Evolutionary conservation across 2,329 filamentous ascomycete genomes (phyloP).

Genomic region (Talaromyces sp.): DNA sequence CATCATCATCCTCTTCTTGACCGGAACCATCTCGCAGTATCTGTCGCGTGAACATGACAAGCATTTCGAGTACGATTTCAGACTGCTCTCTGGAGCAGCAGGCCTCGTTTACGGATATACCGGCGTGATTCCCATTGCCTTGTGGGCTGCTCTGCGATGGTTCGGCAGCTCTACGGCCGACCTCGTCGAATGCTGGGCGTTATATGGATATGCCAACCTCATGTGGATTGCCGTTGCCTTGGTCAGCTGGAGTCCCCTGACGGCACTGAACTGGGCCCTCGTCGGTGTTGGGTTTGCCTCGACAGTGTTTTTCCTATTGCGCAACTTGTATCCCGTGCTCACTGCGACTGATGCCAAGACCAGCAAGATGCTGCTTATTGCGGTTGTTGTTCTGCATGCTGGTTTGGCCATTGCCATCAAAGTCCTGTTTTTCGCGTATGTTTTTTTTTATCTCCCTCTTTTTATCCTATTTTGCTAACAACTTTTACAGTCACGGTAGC

Average conservation of each 20-base stretch:
- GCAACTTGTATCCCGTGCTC: constrained; percentile 86
- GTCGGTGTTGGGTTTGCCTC: constrained; percentile 80
- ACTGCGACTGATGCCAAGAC: constrained; percentile 89
- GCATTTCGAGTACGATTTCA: constrained; percentile 89
- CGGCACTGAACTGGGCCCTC: constrained; percentile 88
- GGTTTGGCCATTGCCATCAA: constrained; percentile 93
- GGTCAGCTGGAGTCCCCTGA: constrained; percentile 83
- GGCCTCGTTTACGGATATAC: constrained; percentile 96
- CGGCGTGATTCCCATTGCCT: constrained; percentile 71
- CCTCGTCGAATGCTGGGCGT: constrained; percentile 87
- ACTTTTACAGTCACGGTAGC: constrained; percentile 54
- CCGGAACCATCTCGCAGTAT: constrained; percentile 92
- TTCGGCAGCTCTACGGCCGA: constrained; percentile 93
- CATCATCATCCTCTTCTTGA: constrained; percentile 89
- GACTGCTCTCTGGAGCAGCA: constrained; percentile 79
- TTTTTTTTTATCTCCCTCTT: constrained; percentile 11
- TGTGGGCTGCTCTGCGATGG: constrained; percentile 89
- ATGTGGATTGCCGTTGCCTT: constrained; percentile 95
- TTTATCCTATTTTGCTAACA: constrained; percentile 10
- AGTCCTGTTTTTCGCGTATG: constrained; percentile 84
- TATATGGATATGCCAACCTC: constrained; percentile 95
- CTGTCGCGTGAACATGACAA: constrained; percentile 62
- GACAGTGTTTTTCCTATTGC: constrained; percentile 76
- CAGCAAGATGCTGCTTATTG: constrained; percentile 77
- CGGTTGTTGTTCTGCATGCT: constrained; percentile 80